Evolutionary conservation across 768 basidiomycete species (phyloP).

Genomic region (Butyriboletus loyo): DNA sequence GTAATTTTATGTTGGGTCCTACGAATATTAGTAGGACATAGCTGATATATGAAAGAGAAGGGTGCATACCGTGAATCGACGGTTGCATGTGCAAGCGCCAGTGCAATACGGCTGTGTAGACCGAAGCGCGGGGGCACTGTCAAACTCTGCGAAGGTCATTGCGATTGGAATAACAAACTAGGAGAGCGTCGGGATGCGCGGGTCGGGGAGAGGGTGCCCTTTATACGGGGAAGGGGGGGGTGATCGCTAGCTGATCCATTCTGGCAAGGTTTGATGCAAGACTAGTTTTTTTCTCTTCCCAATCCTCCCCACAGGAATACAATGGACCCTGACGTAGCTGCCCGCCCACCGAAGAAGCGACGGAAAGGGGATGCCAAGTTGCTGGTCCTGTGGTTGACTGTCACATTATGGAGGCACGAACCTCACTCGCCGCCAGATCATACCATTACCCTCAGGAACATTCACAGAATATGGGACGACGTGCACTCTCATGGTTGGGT

Average conservation of each 20-base stretch:
- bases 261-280: no score
- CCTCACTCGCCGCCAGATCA: background rate
- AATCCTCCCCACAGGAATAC: no score
- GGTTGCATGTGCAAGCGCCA: background rate
- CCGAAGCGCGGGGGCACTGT: no score
- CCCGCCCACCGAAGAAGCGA: no score
- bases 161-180: background rate
- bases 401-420: background rate
- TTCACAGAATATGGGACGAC: no score
- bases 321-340: no score
- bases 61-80: background rate
- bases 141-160: background rate
- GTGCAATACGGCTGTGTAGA: background rate
- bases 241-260: background rate
- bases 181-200: no score
- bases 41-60: background rate
- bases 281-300: no score
- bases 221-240: background rate
- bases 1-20: background rate
- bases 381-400: background rate
- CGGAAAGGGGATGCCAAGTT: no score
- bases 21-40: background rate
- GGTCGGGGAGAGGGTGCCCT: background rate
- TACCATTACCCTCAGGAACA: background rate
- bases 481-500: background rate